Evolutionary conservation across 345 rosid species (phyloP), one percentile per base, ranked within the genome.

Genomic region (Linum lewisii): DNA sequence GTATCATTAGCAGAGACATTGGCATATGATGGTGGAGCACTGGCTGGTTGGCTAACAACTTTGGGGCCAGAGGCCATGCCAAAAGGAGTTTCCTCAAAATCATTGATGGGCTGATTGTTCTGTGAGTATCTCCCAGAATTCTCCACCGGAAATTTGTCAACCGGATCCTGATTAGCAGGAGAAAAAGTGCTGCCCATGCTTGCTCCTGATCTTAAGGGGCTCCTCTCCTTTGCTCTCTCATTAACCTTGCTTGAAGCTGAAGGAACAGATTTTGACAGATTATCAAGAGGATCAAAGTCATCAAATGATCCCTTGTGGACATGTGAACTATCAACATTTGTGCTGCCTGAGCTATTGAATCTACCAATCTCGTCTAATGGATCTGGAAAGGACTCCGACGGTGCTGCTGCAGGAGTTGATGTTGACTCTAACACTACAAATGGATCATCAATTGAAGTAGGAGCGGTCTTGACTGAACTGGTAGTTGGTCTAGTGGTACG

Each of bases 211-310:
- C 74, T 80, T 67, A 69, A 57, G 67, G 78, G 81, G 61, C 81
- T 76, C 59, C 60, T 58, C 63, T 86, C 87, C 55, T 82, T 75
- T 68, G 65, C 69, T 59, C 72, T 75, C 68, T 69, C 72, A 71
- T 72, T 76, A 54, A 55, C 54, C 65, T 80, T 82, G 14, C 82
- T 50, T 65, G 79, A 75, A 57, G 70, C 70, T 14, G 73, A 52
- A 13, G 82, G 88, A 25, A 69, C 72, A 37, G 84, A 67, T 64
- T 78, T 86, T 52, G 83, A 89, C 74, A 84, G 76, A 73, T 63
- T 69, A 49, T 79, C 82, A 51, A 86, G 75, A 14, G 97, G 75
- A 63, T 85, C 95, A 63, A 77, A 32, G 71, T 83, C 94, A 76
- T 75, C 88, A 73, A 74, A 83, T 19, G 66, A 63, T 61, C 81